phyloP scores from a whole-genome alignment of 192 early-diverging fungal species.

The Obelidium mucronatum region DNA sequence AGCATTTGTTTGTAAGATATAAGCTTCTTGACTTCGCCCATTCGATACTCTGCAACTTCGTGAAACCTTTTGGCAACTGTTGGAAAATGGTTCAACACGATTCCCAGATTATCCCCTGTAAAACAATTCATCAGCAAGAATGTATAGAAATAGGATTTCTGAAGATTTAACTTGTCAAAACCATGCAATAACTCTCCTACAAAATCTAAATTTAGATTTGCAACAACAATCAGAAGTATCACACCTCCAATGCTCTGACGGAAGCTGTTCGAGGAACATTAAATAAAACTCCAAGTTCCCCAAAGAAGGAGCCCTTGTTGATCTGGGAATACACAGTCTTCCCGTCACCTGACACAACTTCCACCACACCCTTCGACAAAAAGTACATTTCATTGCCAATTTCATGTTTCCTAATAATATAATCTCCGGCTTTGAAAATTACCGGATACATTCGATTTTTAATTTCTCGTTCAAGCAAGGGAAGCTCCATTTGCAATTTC shows the following conservation, averaged over 20 bases:
- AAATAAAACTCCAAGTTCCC: slow-evolving; percentile 58
- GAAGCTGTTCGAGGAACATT: slow-evolving; percentile 57
- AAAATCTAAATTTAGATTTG: not conserved
- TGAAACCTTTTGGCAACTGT: too few relatives aligned
- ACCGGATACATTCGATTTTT: slow-evolving; percentile 46
- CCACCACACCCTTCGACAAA: slow-evolving; percentile 52
- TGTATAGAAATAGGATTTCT: too few relatives aligned
- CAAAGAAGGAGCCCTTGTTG: slow-evolving; percentile 54
- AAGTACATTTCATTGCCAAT: slow-evolving; percentile 59
- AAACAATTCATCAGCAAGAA: too few relatives aligned
- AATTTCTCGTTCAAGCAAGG: slow-evolving; percentile 46
- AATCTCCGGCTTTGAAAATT: slow-evolving; percentile 38
- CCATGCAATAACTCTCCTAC: slow-evolving; percentile 50
- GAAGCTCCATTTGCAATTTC: slow-evolving; percentile 42
- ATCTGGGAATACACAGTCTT: slow-evolving; percentile 46
- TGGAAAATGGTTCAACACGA: too few relatives aligned
- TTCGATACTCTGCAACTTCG: too few relatives aligned
- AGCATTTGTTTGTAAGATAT: too few relatives aligned
- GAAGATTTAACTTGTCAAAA: slow-evolving; percentile 38
- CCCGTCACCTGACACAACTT: slow-evolving; percentile 51
- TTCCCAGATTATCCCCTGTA: slow-evolving; percentile 42
- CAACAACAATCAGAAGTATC: not conserved
- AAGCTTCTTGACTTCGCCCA: too few relatives aligned
- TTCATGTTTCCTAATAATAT: slow-evolving; percentile 51
- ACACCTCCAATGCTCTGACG: slow-evolving; percentile 41